Evolutionary conservation across 148 eudicot genomes (phyloP), one percentile per base, ranked within the genome.

Genomic region (Simmondsia chinensis): DNA sequence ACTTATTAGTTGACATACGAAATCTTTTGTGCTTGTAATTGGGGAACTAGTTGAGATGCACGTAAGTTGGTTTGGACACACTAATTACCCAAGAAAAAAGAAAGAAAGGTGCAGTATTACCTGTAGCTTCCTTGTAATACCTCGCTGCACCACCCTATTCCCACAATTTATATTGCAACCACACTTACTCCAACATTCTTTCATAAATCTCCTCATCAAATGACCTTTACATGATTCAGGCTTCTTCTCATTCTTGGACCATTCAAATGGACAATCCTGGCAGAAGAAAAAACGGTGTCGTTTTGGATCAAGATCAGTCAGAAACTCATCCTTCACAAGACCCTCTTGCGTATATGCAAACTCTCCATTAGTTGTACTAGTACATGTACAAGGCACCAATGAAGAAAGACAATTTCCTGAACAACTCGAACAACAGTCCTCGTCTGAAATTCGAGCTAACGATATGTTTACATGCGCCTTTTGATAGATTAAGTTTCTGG

Each of bases 141-240:
- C 89, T 43, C 73, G 54, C 46, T 81, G 89, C 29, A 77, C 91
- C 0, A 77, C 65, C 11, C 91, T 43, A 55, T 82, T 82, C 12
- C 82, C 82, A 66, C 91, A 82, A 24, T 50, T 51, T 61, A 74
- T 69, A 40, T 50, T 41, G 56, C 91, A 82, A 23, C 85, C 91
- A 54, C 85, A 82, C 64, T 77, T 77, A 25, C 76, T 74, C 91
- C 91, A 77, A 22, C 91, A 82, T 61, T 77, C 85, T 54, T 82
- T 77, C 17, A 82, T 72, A 33, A 82, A 77, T 31, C 59, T 74
- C 59, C 67, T 69, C 12, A 74, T 47, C 8, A 66, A 27, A 48
- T 82, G 93, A 38, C 93, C 85, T 43, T 72, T 74, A 58, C 93
- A 82, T 14, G 57, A 53, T 18, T 52, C 72, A 12, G 69, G 81